phyloP scores from a whole-genome alignment of 139 green algal genomes.

The Picochlorum sp. region DNA sequence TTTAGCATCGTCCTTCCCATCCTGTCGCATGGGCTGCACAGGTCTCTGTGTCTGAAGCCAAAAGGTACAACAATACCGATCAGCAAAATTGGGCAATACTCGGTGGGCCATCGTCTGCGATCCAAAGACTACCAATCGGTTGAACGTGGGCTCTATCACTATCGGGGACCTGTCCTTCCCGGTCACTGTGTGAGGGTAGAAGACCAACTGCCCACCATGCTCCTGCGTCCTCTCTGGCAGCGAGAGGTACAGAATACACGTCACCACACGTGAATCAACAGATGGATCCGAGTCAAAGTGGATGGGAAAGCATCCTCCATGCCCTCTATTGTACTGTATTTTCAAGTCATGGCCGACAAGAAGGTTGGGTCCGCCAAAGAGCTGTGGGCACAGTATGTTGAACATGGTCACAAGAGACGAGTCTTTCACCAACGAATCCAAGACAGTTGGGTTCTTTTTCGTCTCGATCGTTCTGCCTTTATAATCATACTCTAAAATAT shows the following conservation, averaged over 20 bases:
- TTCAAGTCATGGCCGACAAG: constrained; percentile 66
- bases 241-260: constrained; percentile 67
- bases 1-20: not conserved
- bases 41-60: constrained; percentile 33
- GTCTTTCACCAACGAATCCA: no score
- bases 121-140: constrained; percentile 66
- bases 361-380: not conserved
- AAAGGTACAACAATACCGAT: constrained; percentile 63
- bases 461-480: no score
- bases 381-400: not conserved
- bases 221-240: constrained; percentile 36
- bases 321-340: constrained; percentile 43
- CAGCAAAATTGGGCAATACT: constrained; percentile 27
- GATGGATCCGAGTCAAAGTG: constrained; percentile 60
- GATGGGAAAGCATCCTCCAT: constrained; percentile 67
- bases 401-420: not conserved
- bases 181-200: constrained; percentile 56
- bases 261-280: constrained; percentile 54
- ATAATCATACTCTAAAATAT: no score
- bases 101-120: constrained; percentile 62
- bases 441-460: no score
- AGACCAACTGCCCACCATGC: constrained; percentile 48
- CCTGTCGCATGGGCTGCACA: not conserved
- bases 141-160: constrained; percentile 28
- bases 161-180: constrained; percentile 38